Evolutionary conservation across 2,329 filamentous ascomycete genomes (phyloP).

Genomic region (Chaetomium strumarium): DNA sequence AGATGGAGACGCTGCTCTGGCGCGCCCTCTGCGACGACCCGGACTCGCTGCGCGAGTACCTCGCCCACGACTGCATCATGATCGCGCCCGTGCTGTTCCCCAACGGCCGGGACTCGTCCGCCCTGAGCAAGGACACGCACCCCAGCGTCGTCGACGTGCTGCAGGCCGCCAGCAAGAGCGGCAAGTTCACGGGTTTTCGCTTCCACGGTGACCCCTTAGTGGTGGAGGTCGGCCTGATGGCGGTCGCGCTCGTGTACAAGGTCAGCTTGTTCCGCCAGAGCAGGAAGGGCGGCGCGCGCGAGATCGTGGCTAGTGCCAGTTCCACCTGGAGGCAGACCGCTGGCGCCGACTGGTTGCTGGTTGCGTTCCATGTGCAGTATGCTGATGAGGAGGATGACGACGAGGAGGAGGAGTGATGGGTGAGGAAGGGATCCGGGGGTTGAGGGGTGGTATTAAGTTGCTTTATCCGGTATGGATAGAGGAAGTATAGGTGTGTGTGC

Average conservation of each 20-base stretch:
- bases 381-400: slow-evolving; percentile 19
- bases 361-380: slow-evolving; percentile 22
- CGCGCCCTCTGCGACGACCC: slow-evolving; percentile 35
- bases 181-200: slow-evolving; percentile 26
- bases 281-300: slow-evolving; percentile 23
- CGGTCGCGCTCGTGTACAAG: slow-evolving; percentile 32
- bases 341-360: slow-evolving; percentile 32
- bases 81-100: slow-evolving; percentile 32
- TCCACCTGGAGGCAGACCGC: slow-evolving; percentile 34
- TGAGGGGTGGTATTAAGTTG: not conserved
- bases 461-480: not conserved
- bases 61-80: slow-evolving; percentile 35
- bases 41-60: slow-evolving; percentile 32
- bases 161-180: slow-evolving; percentile 22
- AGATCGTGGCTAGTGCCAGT: slow-evolving; percentile 28
- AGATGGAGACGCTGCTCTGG: slow-evolving; percentile 36
- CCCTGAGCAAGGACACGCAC: slow-evolving; percentile 27
- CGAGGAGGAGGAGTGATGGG: not conserved
- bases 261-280: slow-evolving; percentile 27
- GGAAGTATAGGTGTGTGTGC: too few relatives aligned
- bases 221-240: slow-evolving; percentile 36
- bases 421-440: too few relatives aligned
- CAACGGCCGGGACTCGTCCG: slow-evolving; percentile 17
- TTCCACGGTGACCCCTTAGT: slow-evolving; percentile 31
- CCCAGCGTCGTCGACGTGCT: slow-evolving; percentile 29